These are phyloP conservation scores for Parachaetomium inaequale DNA, from an alignment of 495 filamentous ascomycete genomes.

Conservation along the genomic window DNA sequence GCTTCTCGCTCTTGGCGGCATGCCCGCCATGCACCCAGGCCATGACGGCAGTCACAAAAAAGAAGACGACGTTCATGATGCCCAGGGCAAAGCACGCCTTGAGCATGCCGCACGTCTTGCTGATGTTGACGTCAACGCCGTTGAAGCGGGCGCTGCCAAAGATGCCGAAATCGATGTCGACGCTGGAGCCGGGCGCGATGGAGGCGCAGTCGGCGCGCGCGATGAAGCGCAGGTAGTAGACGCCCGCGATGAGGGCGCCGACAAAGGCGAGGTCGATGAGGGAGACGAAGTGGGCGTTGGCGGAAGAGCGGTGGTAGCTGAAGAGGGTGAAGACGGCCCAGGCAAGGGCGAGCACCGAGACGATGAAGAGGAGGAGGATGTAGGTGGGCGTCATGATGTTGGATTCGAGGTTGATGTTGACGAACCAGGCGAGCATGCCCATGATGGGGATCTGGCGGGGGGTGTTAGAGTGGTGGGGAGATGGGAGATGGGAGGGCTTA, in stretches of 20 bases:
- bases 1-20: constrained; percentile 17
- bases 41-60: constrained; percentile 65
- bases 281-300: constrained; percentile 71
- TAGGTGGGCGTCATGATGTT: constrained; percentile 73
- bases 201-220: constrained; percentile 60
- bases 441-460: constrained; percentile 66
- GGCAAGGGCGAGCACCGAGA: constrained; percentile 70
- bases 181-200: constrained; percentile 39
- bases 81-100: constrained; percentile 83
- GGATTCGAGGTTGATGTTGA: constrained; percentile 63
- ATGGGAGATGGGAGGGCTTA: constrained; percentile 28
- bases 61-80: constrained; percentile 84
- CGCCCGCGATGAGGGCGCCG: constrained; percentile 75
- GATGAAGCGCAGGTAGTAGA: constrained; percentile 72
- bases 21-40: constrained; percentile 55
- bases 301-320: constrained; percentile 66
- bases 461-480: constrained; percentile 5
- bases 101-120: constrained; percentile 83
- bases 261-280: constrained; percentile 78
- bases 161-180: constrained; percentile 57
- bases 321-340: constrained; percentile 82
- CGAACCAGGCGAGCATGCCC: constrained; percentile 86
- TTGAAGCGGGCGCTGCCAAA: constrained; percentile 51
- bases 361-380: constrained; percentile 89
- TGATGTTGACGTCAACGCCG: constrained; percentile 46